These are phyloP conservation scores for Diphasiastrum complanatum DNA, from an alignment of 83 land plant species.

Conservation along the genomic window DNA sequence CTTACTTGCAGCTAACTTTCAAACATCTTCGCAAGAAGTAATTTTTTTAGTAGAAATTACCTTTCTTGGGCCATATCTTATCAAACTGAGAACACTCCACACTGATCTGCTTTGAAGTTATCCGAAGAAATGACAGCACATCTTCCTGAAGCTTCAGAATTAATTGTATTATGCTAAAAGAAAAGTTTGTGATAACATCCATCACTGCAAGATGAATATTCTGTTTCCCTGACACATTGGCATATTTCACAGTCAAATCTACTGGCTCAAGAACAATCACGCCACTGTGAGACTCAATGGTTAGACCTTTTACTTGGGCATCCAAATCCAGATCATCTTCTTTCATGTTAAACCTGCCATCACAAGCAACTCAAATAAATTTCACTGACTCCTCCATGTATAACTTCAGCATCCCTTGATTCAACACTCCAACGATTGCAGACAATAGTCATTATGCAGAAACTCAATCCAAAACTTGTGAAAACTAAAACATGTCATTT, in stretches of 20 bases:
- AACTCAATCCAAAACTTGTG: too few species aligned
- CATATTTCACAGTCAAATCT: conserved; percentile 50
- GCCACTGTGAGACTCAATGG: conserved; percentile 73
- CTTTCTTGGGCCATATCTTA: conserved; percentile 61
- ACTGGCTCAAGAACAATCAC: conserved; percentile 84
- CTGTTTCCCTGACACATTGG: conserved; percentile 71
- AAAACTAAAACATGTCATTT: too few species aligned
- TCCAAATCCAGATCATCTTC: conserved; percentile 70
- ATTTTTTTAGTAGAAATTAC: conserved; percentile 33
- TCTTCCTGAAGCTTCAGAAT: conserved; percentile 84
- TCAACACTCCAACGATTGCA: too few species aligned
- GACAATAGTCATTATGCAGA: too few species aligned
- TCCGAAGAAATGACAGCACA: conserved; percentile 69
- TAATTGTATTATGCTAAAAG: conserved; percentile 78
- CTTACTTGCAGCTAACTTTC: neutral
- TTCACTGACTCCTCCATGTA: neutral
- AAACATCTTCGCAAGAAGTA: neutral
- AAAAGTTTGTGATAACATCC: conserved; percentile 71
- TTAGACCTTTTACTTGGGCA: conserved; percentile 64
- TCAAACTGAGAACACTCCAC: conserved; percentile 79
- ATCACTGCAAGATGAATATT: conserved; percentile 62
- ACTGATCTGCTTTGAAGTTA: conserved; percentile 60
- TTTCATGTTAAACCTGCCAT: conserved; percentile 64
- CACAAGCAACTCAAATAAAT: neutral
- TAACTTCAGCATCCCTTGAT: too few species aligned